phyloP scores from a whole-genome alignment of 164 flowering plant genomes.

The Berberis thunbergii region DNA sequence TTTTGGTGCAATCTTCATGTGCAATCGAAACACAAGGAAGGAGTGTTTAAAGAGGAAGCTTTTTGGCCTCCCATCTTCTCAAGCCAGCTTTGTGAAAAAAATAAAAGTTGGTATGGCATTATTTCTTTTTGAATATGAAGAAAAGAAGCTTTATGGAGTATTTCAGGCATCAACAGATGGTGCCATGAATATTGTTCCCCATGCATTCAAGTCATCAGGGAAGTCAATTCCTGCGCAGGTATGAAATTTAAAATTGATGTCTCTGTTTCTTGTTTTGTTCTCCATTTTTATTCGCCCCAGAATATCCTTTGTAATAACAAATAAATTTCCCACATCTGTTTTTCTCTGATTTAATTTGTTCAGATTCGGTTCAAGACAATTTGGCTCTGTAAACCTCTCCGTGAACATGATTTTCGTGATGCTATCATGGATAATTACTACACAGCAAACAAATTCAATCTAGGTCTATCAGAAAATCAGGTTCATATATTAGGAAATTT shows the following conservation, averaged over 20 bases:
- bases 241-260: not conserved
- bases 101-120: slow-evolving; percentile 61
- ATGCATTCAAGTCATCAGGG: slow-evolving; percentile 44
- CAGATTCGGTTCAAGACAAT: slow-evolving; percentile 21
- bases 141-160: slow-evolving; percentile 57
- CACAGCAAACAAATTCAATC: slow-evolving; percentile 37
- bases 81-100: slow-evolving; percentile 36
- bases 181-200: slow-evolving; percentile 46
- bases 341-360: not conserved
- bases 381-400: slow-evolving; percentile 53
- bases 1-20: slow-evolving; percentile 74
- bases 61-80: slow-evolving; percentile 51
- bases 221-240: slow-evolving; percentile 74
- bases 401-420: slow-evolving; percentile 45
- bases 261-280: not conserved
- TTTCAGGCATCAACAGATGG: slow-evolving; percentile 60
- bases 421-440: slow-evolving; percentile 61
- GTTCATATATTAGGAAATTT: slow-evolving; percentile 18
- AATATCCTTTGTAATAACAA: not conserved
- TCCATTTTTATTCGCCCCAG: not conserved
- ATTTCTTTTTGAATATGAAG: slow-evolving; percentile 64
- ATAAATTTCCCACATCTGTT: not conserved
- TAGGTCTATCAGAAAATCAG: slow-evolving; percentile 57
- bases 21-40: slow-evolving; percentile 37
- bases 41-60: slow-evolving; percentile 43